Conservation (phyloP, 2,329 filamentous ascomycete species). For the Pyricularia grisea region DNA sequence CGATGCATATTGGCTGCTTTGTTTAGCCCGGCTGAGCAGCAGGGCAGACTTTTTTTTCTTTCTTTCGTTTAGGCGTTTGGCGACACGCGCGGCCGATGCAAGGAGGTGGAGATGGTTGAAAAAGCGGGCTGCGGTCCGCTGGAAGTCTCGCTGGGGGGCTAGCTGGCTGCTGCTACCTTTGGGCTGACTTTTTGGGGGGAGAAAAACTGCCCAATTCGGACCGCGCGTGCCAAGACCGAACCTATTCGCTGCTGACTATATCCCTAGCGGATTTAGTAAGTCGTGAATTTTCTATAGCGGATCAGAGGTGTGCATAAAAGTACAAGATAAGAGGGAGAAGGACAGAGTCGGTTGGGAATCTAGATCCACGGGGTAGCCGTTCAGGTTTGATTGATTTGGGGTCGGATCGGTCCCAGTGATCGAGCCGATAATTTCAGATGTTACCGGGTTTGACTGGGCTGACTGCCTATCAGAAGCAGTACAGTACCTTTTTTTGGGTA, state of each 20-base stretch:
- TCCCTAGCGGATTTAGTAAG: background rate
- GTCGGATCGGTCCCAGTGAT: background rate
- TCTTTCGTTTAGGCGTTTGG: background rate
- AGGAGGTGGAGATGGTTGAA: background rate
- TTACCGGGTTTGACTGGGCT: background rate
- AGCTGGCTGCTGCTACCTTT: too few species aligned
- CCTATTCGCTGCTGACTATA: background rate
- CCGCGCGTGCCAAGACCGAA: background rate
- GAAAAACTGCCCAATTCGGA: background rate
- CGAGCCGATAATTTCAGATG: background rate
- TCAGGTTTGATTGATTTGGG: background rate
- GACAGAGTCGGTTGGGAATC: background rate
- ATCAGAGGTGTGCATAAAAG: background rate
- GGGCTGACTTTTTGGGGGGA: too few species aligned
- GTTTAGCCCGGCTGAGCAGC: background rate
- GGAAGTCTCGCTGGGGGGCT: background rate
- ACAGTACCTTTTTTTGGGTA: background rate
- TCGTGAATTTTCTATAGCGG: background rate
- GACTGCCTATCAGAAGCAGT: background rate
- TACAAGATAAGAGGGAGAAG: background rate
- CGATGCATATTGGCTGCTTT: too few species aligned
- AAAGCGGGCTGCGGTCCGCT: background rate
- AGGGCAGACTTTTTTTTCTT: background rate
- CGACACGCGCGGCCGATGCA: background rate
- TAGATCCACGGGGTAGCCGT: background rate